Evolutionary conservation across 176 grass and related monocot species (phyloP).

Genomic region (Puya raimondii): DNA sequence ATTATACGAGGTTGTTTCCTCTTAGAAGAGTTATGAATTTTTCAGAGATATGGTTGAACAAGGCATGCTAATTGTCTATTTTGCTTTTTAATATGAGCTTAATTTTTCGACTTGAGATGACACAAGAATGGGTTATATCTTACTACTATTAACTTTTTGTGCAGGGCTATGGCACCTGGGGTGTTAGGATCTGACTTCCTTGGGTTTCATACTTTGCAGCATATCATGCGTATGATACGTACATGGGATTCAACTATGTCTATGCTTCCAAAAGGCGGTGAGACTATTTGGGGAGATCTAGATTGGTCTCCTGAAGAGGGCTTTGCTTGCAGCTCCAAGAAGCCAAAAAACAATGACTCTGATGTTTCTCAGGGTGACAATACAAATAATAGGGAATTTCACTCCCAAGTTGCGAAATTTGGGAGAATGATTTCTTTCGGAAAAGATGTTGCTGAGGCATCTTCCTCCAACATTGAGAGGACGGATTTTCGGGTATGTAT

Average conservation of each 20-base stretch:
- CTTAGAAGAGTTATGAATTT: too few species aligned
- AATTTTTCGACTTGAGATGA: background rate
- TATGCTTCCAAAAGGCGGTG: conserved; percentile 98
- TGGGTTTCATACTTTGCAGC: conserved; percentile 80
- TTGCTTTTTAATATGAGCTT: background rate
- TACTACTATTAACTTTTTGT: conserved; percentile 19
- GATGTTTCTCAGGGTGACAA: conserved; percentile 41
- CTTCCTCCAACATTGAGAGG: conserved; percentile 42
- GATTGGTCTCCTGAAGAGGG: conserved; percentile 85
- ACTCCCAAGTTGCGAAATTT: conserved; percentile 48
- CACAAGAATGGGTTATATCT: conserved; percentile 2
- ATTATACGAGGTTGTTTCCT: too few species aligned
- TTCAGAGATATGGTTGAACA: too few species aligned
- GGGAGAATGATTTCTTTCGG: conserved; percentile 85
- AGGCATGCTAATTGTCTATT: background rate
- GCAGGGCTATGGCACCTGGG: conserved; percentile 85
- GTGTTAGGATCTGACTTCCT: conserved; percentile 85
- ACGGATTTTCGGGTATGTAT: conserved; percentile 85
- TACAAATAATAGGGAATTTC: conserved; percentile 19
- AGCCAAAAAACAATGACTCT: conserved; percentile 46
- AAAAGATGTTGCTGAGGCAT: conserved; percentile 67
- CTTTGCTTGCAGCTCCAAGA: conserved; percentile 56
- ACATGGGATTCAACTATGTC: conserved; percentile 99
- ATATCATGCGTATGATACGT: conserved; percentile 96
- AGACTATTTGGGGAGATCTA: conserved; percentile 87